phyloP scores from a whole-genome alignment of 768 basidiomycete genomes.

The Rhizopogon sp. region DNA sequence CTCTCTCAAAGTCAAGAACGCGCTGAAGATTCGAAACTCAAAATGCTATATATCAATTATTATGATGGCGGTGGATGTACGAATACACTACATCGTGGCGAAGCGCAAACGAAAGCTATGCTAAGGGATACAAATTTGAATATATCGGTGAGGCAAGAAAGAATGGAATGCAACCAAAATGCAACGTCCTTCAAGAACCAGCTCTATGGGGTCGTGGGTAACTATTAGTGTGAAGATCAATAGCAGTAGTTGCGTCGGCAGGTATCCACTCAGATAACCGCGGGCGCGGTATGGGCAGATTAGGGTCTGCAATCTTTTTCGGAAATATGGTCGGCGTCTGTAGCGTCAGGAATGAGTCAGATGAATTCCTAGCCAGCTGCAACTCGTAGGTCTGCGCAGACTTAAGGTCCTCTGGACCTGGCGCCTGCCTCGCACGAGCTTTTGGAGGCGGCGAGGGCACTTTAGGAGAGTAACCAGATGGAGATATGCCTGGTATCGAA shows the following conservation, averaged over 20 bases:
- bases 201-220: constrained; percentile 11
- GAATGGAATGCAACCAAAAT: not conserved
- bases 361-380: constrained; percentile 20
- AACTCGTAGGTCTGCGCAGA: constrained; percentile 26
- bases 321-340: constrained; percentile 31
- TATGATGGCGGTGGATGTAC: not conserved
- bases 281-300: constrained; percentile 54
- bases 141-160: not conserved
- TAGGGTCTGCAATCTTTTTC: constrained; percentile 36
- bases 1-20: not conserved
- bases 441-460: constrained; percentile 28
- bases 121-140: not conserved
- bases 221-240: constrained; percentile 14
- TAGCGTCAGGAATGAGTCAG: constrained; percentile 5
- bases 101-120: not conserved
- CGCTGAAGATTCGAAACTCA: not conserved
- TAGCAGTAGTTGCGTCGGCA: constrained; percentile 33
- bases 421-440: constrained; percentile 19
- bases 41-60: not conserved
- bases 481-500: constrained; percentile 18
- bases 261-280: constrained; percentile 48
- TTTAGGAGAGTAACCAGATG: constrained; percentile 12
- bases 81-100: not conserved
- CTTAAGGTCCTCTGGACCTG: constrained; percentile 23
- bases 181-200: not conserved